Evolutionary conservation across 2,329 filamentous ascomycete genomes (phyloP), one percentile per base, ranked within the genome.

Genomic region (Tympanopsis confertula): DNA sequence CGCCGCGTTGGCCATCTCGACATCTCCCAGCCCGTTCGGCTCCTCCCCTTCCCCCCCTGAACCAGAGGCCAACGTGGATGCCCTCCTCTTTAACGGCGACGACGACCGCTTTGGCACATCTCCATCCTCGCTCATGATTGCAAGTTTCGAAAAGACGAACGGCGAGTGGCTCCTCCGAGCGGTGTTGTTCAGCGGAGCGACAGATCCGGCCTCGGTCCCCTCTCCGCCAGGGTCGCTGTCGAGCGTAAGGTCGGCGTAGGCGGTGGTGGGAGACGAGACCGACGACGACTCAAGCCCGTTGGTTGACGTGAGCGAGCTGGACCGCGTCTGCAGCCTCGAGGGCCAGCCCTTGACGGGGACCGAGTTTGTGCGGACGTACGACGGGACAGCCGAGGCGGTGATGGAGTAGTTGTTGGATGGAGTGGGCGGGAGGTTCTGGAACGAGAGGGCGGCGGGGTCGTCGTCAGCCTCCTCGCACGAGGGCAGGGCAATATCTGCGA

Each of bases 61-160:
- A 26, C 71, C 69, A 36, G 63, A 64, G 38, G 75, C 70, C 71
- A 77, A 74, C 51, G 70, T 76, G 41, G 71, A 77, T 24, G 75
- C 75, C 44, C 69, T 67, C 50, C 76, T 66, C 57, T 81, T 81
- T 40, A 80, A 56, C 5, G 76, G 76, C 15, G 76, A 81, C 19
- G 75, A 78, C 15, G 76, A 76, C 47, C 76, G 68, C 33, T 78
- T 69, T 41, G 69, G 65, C 18, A 66, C 51, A 43, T 78, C 71
- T 46, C 67, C 62, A 55, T 73, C 69, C 45, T 69, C 74, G 44
- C 71, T 71, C 70, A 78, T 77, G 41, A 78, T 66, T 46, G 63
- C 67, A 44, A 70, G 64, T 47, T 66, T 65, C 24, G 67, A 61
- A 36, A 65, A 56, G 44, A 68, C 47, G 38, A 62, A 63, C 24